Base-by-base conservation (phyloP, 2,329 filamentous ascomycete genomes). In the Claviceps quebecensis region DNA sequence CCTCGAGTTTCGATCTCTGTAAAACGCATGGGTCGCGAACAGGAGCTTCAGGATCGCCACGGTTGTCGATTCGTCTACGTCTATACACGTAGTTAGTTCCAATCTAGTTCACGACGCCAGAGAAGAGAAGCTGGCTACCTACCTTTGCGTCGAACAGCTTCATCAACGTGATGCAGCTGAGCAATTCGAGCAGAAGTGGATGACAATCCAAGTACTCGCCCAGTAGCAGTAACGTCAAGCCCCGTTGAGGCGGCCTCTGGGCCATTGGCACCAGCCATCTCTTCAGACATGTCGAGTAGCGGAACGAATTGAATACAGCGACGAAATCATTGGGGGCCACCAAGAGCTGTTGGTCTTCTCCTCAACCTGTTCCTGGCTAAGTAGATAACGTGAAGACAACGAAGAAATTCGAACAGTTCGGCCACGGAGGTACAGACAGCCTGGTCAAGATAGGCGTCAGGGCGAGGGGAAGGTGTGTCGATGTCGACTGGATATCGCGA, bases 11-110 rank as follows among this genome's bases (percentile, higher is more conserved):
- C 90, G 82, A 69, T 98, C 93, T 67, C 82, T 72, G 68, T 97
- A 98, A 59, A 86, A 81, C 55, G 87, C 80, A 63, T 96, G 89
- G 49, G 90, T 96, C 64, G 81, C 81, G 70, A 97, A 91, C 36
- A 98, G 78, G 37, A 89, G 72, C 55, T 80, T 76, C 56, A 95
- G 71, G 49, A 93, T 66, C 53, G 67, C 65, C 48, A 73, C 68
- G 51, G 80, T 68, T 49, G 75, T 66, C 45, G 73, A 65, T 65
- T 67, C 64, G 53, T 75, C 70, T 59, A 76, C 64, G 54, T 70
- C 76, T 54, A 38, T n/a, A 22, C 5, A 37, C 9, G 29, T n/a
- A n/a, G 5, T 48, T 13, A 41, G 47, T 34, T n/a, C 40, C 39
- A 50, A 46, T 14, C 9, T 37, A 76, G 58, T 40, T 34, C 34